Evolutionary conservation across 1,284 basidiomycete species (phyloP).

Genomic region (Sporisorium scitamineum): DNA sequence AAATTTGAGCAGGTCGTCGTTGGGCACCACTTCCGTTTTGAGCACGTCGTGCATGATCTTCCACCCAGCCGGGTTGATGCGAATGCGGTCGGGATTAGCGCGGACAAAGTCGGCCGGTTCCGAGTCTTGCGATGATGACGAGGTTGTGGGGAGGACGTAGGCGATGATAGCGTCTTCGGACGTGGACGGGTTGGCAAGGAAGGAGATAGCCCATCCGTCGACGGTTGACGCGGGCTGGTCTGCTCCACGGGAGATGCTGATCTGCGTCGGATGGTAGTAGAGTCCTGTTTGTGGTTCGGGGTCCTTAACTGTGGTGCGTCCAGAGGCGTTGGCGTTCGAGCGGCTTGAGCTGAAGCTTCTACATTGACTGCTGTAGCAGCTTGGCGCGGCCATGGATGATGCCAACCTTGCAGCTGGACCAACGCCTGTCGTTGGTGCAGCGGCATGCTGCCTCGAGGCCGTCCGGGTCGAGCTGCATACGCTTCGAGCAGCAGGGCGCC

Average conservation of each 20-base stretch:
- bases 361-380: too few species aligned
- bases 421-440: not conserved
- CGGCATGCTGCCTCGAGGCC: not conserved
- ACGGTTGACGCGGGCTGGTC: constrained; percentile 13
- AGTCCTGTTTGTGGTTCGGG: constrained; percentile 52
- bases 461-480: not conserved
- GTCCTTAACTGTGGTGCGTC: constrained; percentile 37
- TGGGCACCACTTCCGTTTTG: constrained; percentile 48
- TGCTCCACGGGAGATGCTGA: constrained; percentile 28
- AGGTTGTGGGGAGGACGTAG: constrained; percentile 33
- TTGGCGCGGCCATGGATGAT: not conserved
- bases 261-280: constrained; percentile 54
- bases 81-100: constrained; percentile 50
- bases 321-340: constrained; percentile 7
- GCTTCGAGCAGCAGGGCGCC: not conserved
- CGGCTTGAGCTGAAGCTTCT: constrained; percentile 9
- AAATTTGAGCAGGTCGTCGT: constrained; percentile 59
- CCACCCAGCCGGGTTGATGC: constrained; percentile 57
- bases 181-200: constrained; percentile 30
- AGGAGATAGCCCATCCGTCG: constrained; percentile 53
- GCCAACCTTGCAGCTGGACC: not conserved
- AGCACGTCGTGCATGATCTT: constrained; percentile 59
- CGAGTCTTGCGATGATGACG: constrained; percentile 19
- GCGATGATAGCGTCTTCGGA: constrained; percentile 40
- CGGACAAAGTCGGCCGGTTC: constrained; percentile 48